phyloP scores from a whole-genome alignment of 768 basidiomycete species.

The Phaeotremella fagi region DNA sequence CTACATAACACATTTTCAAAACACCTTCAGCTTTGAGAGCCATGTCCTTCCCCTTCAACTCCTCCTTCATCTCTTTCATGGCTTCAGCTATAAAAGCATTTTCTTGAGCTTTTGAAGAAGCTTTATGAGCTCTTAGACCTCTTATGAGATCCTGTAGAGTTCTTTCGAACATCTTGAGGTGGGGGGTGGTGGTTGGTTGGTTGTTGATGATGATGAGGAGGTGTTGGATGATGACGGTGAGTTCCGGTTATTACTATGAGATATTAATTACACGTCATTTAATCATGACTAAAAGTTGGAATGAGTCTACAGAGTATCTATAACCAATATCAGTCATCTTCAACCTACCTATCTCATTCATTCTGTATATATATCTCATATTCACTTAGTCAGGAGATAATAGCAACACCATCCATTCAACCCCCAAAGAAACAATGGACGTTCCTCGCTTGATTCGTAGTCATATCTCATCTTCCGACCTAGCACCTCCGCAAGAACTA shows the following conservation, averaged over 20 bases:
- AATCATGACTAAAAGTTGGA: background rate
- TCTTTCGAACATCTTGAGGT: constrained; percentile 77
- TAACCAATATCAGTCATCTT: too few species aligned
- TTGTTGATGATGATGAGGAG: background rate
- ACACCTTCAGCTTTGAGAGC: constrained; percentile 92
- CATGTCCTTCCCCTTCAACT: constrained; percentile 92
- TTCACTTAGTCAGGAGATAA: too few species aligned
- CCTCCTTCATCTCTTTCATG: constrained; percentile 62
- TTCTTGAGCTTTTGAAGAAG: constrained; percentile 83
- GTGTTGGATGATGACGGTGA: constrained; percentile 2
- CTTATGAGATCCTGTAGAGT: constrained; percentile 92
- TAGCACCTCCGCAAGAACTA: constrained; percentile 40
- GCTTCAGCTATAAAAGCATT: constrained; percentile 64
- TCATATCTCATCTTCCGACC: constrained; percentile 41
- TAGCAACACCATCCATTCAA: too few species aligned
- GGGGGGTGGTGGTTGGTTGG: background rate
- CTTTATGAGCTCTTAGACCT: constrained; percentile 90
- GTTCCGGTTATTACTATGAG: background rate
- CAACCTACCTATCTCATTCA: too few species aligned
- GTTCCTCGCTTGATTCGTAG: constrained; percentile 41
- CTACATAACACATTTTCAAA: constrained; percentile 91
- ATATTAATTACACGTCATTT: background rate
- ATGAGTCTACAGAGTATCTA: too few species aligned
- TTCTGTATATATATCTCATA: too few species aligned
- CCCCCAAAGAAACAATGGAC: too few species aligned